These are phyloP conservation scores for Flaveria trinervia DNA, from an alignment of 129 eudicot genomes.

Conservation along the genomic window DNA sequence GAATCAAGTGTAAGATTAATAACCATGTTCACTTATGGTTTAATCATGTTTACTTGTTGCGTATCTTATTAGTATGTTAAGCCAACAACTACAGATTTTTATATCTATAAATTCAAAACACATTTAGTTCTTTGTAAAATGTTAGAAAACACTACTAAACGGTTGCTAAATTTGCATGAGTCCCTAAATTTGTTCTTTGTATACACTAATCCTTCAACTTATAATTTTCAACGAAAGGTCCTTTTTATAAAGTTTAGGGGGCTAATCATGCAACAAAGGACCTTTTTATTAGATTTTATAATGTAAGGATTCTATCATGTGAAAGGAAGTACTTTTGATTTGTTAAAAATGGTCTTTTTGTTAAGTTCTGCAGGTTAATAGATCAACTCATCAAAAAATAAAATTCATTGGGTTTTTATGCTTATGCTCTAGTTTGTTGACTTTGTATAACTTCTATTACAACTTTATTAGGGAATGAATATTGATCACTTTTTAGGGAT, in stretches of 20 bases:
- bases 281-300: not conserved
- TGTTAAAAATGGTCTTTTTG: not conserved
- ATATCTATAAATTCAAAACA: slow-evolving; percentile 9
- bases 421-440: not conserved
- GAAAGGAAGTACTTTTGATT: not conserved
- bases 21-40: slow-evolving; percentile 29
- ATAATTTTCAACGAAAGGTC: not conserved
- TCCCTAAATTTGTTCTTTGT: not conserved
- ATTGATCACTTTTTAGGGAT: slow-evolving; percentile 14
- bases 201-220: not conserved
- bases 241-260: not conserved
- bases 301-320: not conserved
- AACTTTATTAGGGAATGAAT: not conserved
- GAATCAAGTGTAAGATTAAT: slow-evolving; percentile 72
- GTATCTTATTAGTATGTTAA: slow-evolving; percentile 13
- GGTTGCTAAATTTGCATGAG: not conserved
- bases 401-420: not conserved
- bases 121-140: slow-evolving; percentile 3
- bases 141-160: not conserved
- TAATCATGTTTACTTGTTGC: slow-evolving; percentile 30
- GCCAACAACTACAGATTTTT: not conserved
- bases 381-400: not conserved
- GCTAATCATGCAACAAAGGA: not conserved
- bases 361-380: not conserved
- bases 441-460: not conserved